Evolutionary conservation across 768 basidiomycete species (phyloP).

Genomic region (Xerocomellus amylosporus): DNA sequence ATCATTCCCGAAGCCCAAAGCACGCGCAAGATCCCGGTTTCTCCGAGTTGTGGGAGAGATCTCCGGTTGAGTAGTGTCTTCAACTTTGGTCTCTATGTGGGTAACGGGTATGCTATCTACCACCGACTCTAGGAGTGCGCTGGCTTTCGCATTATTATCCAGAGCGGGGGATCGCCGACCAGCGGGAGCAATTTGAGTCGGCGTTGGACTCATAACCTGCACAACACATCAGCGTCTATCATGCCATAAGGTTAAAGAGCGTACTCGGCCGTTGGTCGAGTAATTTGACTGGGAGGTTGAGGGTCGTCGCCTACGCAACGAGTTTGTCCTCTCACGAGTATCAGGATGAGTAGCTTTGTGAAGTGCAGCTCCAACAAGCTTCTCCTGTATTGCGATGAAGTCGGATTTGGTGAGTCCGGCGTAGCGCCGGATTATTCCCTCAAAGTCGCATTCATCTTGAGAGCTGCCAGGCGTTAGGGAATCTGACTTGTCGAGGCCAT

Average conservation of each 20-base stretch:
- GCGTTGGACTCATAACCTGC: slow-evolving; percentile 60
- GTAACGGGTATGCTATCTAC: slow-evolving; percentile 50
- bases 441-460: slow-evolving; percentile 55
- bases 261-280: slow-evolving; percentile 51
- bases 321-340: slow-evolving; percentile 59
- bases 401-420: slow-evolving; percentile 70
- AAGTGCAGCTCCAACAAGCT: slow-evolving; percentile 61
- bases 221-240: slow-evolving; percentile 6
- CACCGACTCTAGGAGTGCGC: slow-evolving; percentile 63
- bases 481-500: slow-evolving; percentile 56
- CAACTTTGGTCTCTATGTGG: slow-evolving; percentile 28
- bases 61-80: slow-evolving; percentile 30
- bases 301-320: slow-evolving; percentile 71
- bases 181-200: slow-evolving; percentile 31
- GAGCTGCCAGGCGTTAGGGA: slow-evolving; percentile 49
- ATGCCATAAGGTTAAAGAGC: slow-evolving; percentile 11
- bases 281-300: slow-evolving; percentile 84
- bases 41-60: slow-evolving; percentile 55
- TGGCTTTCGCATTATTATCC: slow-evolving; percentile 59
- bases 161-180: slow-evolving; percentile 34
- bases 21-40: slow-evolving; percentile 73
- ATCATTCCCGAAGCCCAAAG: slow-evolving; percentile 59
- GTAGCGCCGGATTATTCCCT: slow-evolving; percentile 62
- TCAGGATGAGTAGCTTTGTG: slow-evolving; percentile 58
- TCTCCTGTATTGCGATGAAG: slow-evolving; percentile 71